Evolutionary conservation across 352 stramenopile species (phyloP).

Genomic region (Elongisporangium anandrum): DNA sequence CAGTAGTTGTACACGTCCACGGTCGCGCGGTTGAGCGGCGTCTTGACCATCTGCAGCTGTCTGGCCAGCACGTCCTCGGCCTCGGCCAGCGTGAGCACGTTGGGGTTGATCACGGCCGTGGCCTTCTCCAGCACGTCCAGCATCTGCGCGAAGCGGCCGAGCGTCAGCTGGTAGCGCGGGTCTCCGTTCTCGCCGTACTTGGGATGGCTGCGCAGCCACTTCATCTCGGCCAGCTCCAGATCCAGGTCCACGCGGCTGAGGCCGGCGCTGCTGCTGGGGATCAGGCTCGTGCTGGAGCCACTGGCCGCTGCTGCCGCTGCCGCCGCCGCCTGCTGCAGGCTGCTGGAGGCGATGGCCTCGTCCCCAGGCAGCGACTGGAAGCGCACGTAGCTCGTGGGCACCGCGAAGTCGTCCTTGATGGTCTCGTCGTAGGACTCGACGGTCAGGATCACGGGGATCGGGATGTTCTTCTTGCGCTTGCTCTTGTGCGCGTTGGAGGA

Average conservation of each 20-base stretch:
- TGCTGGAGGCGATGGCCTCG: slow-evolving; percentile 8
- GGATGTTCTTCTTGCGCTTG: slow-evolving; percentile 81
- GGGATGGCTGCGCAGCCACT: slow-evolving; percentile 79
- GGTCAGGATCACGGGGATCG: slow-evolving; percentile 74
- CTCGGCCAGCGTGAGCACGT: slow-evolving; percentile 65
- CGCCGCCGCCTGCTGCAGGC: slow-evolving; percentile 1
- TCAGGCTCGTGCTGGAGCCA: neutral
- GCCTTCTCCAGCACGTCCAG: slow-evolving; percentile 86
- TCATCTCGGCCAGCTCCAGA: slow-evolving; percentile 81
- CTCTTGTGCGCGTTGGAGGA: slow-evolving; percentile 23
- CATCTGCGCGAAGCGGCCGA: slow-evolving; percentile 71
- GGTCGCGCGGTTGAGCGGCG: slow-evolving; percentile 63
- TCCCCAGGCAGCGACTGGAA: slow-evolving; percentile 57
- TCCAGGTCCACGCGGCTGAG: slow-evolving; percentile 65
- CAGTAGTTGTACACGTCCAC: slow-evolving; percentile 95
- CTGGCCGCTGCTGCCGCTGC: slow-evolving; percentile 8
- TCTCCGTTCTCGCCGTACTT: slow-evolving; percentile 82
- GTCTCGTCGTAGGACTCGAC: slow-evolving; percentile 65
- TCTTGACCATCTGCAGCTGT: slow-evolving; percentile 57
- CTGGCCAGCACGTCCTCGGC: slow-evolving; percentile 74
- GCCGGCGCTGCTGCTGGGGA: slow-evolving; percentile 10
- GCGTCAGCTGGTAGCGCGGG: slow-evolving; percentile 71
- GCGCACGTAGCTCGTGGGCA: slow-evolving; percentile 77
- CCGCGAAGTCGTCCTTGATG: slow-evolving; percentile 61
- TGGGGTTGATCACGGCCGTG: slow-evolving; percentile 74